These are phyloP conservation scores for Claviceps quebecensis DNA, from an alignment of 2,329 filamentous ascomycete genomes.

Conservation along the genomic window DNA sequence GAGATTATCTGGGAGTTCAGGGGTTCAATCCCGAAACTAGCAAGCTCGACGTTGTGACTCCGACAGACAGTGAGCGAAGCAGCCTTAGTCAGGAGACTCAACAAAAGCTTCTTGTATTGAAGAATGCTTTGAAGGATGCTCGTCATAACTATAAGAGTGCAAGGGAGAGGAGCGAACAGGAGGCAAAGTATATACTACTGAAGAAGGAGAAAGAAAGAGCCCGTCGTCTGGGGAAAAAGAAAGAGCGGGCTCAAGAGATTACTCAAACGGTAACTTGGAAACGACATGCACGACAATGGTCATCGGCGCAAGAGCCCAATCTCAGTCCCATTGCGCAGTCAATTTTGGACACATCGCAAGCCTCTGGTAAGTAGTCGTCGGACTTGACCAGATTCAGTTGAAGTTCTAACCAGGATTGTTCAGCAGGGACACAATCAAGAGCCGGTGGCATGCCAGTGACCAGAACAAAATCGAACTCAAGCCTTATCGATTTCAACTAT, in stretches of 20 bases:
- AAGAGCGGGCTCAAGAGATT: conserved; percentile 20
- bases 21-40: conserved; percentile 44
- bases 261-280: conserved; percentile 28
- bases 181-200: conserved; percentile 19
- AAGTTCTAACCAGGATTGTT: background rate
- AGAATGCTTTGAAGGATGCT: conserved; percentile 20
- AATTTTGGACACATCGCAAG: conserved; percentile 12
- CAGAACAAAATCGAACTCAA: background rate
- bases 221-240: conserved; percentile 28
- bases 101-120: conserved; percentile 18
- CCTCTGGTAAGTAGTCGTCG: conserved; percentile 12
- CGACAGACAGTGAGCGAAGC: conserved; percentile 32
- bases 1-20: conserved; percentile 45
- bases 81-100: conserved; percentile 17
- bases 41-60: conserved; percentile 35
- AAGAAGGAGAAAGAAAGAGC: conserved; percentile 24
- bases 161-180: conserved; percentile 31
- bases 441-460: background rate
- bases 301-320: conserved; percentile 33
- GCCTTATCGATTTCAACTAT: background rate
- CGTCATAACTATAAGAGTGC: conserved; percentile 23
- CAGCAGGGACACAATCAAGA: conserved; percentile 1
- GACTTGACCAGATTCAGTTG: background rate
- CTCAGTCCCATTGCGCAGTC: conserved; percentile 37
- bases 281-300: conserved; percentile 33